Conservation (phyloP, 208 protist species). For the Angomonas ambiguus region DNA sequence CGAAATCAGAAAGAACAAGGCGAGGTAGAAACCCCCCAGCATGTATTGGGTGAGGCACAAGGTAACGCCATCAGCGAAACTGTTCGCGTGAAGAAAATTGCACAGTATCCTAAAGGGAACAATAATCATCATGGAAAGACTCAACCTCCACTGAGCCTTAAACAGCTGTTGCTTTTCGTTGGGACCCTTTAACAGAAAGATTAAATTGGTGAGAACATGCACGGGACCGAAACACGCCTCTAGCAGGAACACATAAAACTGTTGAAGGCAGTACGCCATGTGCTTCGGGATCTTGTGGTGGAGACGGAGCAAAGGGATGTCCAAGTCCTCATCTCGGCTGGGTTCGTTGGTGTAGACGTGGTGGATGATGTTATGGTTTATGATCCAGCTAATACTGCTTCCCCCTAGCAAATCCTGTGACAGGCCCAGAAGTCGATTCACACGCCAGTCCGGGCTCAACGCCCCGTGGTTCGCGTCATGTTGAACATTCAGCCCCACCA, state of each 20-base stretch:
- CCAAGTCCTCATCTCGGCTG: conserved; percentile 56
- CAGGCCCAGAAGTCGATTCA: conserved; percentile 62
- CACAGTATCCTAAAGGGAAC: conserved; percentile 50
- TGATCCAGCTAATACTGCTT: conserved; percentile 76
- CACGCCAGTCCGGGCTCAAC: conserved; percentile 39
- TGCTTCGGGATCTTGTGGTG: conserved; percentile 53
- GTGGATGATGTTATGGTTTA: conserved; percentile 70
- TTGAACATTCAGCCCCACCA: conserved; percentile 81
- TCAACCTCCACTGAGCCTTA: conserved; percentile 49
- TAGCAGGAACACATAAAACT: conserved; percentile 68
- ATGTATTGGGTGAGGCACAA: conserved; percentile 57
- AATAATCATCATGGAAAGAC: conserved; percentile 47
- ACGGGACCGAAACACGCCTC: conserved; percentile 68
- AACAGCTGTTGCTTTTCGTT: conserved; percentile 51
- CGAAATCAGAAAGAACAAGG: conserved; percentile 80
- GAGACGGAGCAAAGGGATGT: conserved; percentile 65
- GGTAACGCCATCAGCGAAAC: conserved; percentile 28
- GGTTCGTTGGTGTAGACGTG: conserved; percentile 80
- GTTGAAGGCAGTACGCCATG: conserved; percentile 62
- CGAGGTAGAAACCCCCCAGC: conserved; percentile 73
- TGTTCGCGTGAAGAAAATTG: conserved; percentile 52
- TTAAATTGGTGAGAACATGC: conserved; percentile 56
- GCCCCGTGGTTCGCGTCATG: conserved; percentile 84
- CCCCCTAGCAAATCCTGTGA: conserved; percentile 68
- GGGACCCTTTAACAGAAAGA: conserved; percentile 53